Base-by-base conservation (phyloP, 306 rosid species). In the Sechiopsis laciniata region DNA sequence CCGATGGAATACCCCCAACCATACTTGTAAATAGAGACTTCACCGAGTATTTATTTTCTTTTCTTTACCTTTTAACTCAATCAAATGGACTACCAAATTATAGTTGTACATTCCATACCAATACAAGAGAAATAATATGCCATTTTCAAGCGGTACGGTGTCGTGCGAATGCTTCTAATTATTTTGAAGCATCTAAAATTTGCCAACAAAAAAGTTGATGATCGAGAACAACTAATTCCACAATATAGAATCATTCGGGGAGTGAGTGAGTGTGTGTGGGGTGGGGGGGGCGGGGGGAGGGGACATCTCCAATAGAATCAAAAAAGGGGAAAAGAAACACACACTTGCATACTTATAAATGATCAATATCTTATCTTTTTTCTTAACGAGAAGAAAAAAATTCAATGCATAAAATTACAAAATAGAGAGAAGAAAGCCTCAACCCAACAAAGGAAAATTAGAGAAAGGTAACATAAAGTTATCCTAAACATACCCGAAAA, bases 401-500 rank as follows among this genome's bases (percentile, higher is more conserved):
- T 37, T 63, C 19, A 42, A 8, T 42, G 48, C 48, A 7, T 42
- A 42, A 66, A 45, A 66, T 66, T 20, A 19, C 10, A 19, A 19
- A 66, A 42, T 12, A 63, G 22, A 24, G 46, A 37, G 51, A 63
- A 37, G 51, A 37, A 63, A n/a, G 24, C 9, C 72, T 11, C 53
- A 66, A 20, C 50, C 22, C 69, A 62, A 42, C 13, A 35, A 62
- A 45, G 72, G 55, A 66, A 13, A 4, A 40, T 65, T 10, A 65
- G 20, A 69, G 13, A 69, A 42, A 52, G 24, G 69, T 15, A 35
- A 62, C 50, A 53, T 65, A 29, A 24, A 20, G 71, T 46, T 48
- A 58, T 29, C n/a, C n/a, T 48, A 7, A 21, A 82, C 94, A 45
- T 90, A 90, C 98, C 81, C 98, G 90, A 71, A 93, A 93, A 70